Percentiles rank a stretch among this genome's conserved stretches.
Conservation (phyloP, 805 yeast species). For the Saccharomycopsis javanensis region DNA sequence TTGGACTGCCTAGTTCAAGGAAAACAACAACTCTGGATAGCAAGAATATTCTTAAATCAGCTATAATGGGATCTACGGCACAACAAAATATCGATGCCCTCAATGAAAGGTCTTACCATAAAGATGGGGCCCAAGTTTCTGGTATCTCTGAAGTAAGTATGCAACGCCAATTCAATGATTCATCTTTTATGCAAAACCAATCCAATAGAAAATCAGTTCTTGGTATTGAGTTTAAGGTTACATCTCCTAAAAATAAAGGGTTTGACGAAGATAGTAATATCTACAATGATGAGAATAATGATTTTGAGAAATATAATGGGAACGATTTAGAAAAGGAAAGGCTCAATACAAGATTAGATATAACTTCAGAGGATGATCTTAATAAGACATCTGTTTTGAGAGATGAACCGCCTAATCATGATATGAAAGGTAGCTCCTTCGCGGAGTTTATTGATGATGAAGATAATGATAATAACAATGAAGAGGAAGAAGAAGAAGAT, state of each 20-base stretch:
- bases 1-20: background rate
- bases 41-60: background rate
- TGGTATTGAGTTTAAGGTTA: conserved; percentile 15
- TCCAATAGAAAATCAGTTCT: conserved; percentile 13
- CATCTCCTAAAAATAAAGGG: conserved; percentile 15
- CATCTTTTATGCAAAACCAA: background rate
- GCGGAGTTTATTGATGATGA: conserved; percentile 1
- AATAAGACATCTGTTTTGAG: background rate
- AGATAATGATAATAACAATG: conserved; percentile 10
- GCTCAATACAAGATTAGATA: background rate
- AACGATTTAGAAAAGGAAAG: background rate
- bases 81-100: background rate
- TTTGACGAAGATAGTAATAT: conserved; percentile 12
- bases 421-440: background rate
- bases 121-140: background rate
- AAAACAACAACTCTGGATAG: background rate
- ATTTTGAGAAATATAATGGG: conserved; percentile 17
- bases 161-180: background rate
- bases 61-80: background rate
- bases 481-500: conserved; percentile 22
- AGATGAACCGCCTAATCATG: background rate
- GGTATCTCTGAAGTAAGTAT: background rate
- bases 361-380: conserved; percentile 10
- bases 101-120: background rate
- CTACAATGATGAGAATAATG: conserved; percentile 16